Conservation (phyloP, 2,329 filamentous ascomycete species). For the Rosellinia necatrix region DNA sequence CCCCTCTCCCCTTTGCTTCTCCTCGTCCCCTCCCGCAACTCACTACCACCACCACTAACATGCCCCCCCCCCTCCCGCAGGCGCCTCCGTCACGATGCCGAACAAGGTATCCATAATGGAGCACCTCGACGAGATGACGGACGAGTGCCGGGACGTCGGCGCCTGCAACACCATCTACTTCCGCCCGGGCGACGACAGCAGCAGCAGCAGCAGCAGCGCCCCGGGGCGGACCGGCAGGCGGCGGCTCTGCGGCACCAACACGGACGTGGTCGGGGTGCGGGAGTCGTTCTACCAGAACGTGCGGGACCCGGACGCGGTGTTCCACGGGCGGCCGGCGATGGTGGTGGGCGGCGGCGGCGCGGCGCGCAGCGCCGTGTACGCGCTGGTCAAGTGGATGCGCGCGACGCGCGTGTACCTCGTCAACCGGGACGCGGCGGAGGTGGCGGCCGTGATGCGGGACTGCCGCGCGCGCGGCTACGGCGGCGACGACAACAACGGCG, state of each 20-base stretch:
- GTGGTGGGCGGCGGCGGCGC: slow-evolving; percentile 80
- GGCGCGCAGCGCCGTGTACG: slow-evolving; percentile 77
- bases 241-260: slow-evolving; percentile 75
- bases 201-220: too few relatives aligned
- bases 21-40: background rate
- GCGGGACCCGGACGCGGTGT: slow-evolving; percentile 48
- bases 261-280: slow-evolving; percentile 77
- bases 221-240: slow-evolving; percentile 49
- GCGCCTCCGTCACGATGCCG: slow-evolving; percentile 77
- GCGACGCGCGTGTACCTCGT: slow-evolving; percentile 75
- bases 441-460: slow-evolving; percentile 68
- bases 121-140: slow-evolving; percentile 73
- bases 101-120: slow-evolving; percentile 79
- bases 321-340: slow-evolving; percentile 67
- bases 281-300: slow-evolving; percentile 70
- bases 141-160: slow-evolving; percentile 73
- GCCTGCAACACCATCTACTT: slow-evolving; percentile 82
- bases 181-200: slow-evolving; percentile 39
- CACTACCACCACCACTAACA: background rate
- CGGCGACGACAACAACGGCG: too few relatives aligned
- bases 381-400: slow-evolving; percentile 70
- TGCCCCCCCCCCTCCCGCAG: slow-evolving; percentile 11
- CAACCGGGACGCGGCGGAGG: slow-evolving; percentile 72
- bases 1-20: too few relatives aligned
- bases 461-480: slow-evolving; percentile 63